Conservation (phyloP, 768 basidiomycete genomes). For the Trametes sanguinea region DNA sequence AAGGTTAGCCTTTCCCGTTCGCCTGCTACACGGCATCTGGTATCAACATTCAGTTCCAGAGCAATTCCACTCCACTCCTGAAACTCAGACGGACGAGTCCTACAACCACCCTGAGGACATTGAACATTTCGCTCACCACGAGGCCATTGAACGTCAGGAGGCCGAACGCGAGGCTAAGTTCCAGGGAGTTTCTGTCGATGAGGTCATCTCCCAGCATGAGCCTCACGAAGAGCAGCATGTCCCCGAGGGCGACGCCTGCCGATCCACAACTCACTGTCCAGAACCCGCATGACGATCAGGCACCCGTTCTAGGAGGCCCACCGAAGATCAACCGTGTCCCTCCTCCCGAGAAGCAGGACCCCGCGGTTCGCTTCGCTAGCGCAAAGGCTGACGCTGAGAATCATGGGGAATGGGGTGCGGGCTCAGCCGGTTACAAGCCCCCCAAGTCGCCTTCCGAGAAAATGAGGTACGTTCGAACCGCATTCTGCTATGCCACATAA, state of each 20-base stretch:
- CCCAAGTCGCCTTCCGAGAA: slow-evolving; percentile 50
- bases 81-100: slow-evolving; percentile 94
- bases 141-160: slow-evolving; percentile 80
- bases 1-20: slow-evolving; percentile 53
- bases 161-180: slow-evolving; percentile 81
- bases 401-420: slow-evolving; percentile 66
- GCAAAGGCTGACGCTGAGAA: slow-evolving; percentile 45
- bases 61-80: slow-evolving; percentile 91
- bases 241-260: slow-evolving; percentile 4
- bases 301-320: slow-evolving; percentile 34
- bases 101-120: slow-evolving; percentile 93
- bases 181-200: slow-evolving; percentile 79
- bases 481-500: neutral
- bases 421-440: slow-evolving; percentile 30
- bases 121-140: slow-evolving; percentile 92
- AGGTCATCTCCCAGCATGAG: slow-evolving; percentile 60
- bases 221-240: slow-evolving; percentile 30
- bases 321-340: slow-evolving; percentile 53
- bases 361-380: slow-evolving; percentile 60
- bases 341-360: slow-evolving; percentile 74
- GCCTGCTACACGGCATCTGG: neutral
- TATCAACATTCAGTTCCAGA: slow-evolving; percentile 45
- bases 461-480: slow-evolving; percentile 52
- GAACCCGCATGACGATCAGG: slow-evolving; percentile 13
- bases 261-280: slow-evolving; percentile 8